Evolutionary conservation across 2,329 filamentous ascomycete species (phyloP).

Genomic region (Fusarium stilboides): DNA sequence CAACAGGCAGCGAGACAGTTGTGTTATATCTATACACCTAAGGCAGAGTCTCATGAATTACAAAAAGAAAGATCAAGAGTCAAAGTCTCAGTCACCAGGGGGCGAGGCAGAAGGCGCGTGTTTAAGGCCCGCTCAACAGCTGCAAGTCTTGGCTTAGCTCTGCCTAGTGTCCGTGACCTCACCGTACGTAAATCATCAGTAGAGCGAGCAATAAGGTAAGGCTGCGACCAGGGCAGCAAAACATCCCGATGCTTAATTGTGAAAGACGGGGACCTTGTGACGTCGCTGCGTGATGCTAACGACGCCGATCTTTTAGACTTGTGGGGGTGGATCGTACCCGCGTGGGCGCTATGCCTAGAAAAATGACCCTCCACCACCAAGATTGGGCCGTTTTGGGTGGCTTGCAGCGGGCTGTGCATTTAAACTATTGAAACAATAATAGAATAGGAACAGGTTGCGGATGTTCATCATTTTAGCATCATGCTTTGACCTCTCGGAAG

Average conservation of each 20-base stretch:
- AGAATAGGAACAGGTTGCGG: not conserved
- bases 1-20: constrained; percentile 33
- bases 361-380: constrained; percentile 12
- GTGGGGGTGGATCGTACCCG: constrained; percentile 36
- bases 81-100: constrained; percentile 28
- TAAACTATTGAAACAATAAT: constrained; percentile 19
- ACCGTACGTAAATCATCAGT: constrained; percentile 7
- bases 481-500: constrained; percentile 4
- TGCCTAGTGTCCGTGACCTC: constrained; percentile 35
- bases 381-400: constrained; percentile 12
- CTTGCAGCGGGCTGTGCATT: constrained; percentile 25
- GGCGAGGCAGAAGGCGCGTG: constrained; percentile 21
- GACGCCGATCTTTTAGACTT: constrained; percentile 33
- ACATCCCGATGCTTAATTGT: constrained; percentile 30
- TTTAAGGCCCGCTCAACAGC: constrained; percentile 1
- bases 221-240: constrained; percentile 10
- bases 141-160: constrained; percentile 16
- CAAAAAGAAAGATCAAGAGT: constrained; percentile 4
- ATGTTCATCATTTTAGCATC: constrained; percentile 20
- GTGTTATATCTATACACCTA: constrained; percentile 10
- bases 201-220: constrained; percentile 2
- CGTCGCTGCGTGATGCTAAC: constrained; percentile 46
- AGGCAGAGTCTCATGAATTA: constrained; percentile 10
- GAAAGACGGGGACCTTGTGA: constrained; percentile 33
- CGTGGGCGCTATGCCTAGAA: constrained; percentile 32